Evolutionary conservation across 345 rosid genomes (phyloP), one percentile per base, ranked within the genome.

Genomic region (Dimocarpus longan): DNA sequence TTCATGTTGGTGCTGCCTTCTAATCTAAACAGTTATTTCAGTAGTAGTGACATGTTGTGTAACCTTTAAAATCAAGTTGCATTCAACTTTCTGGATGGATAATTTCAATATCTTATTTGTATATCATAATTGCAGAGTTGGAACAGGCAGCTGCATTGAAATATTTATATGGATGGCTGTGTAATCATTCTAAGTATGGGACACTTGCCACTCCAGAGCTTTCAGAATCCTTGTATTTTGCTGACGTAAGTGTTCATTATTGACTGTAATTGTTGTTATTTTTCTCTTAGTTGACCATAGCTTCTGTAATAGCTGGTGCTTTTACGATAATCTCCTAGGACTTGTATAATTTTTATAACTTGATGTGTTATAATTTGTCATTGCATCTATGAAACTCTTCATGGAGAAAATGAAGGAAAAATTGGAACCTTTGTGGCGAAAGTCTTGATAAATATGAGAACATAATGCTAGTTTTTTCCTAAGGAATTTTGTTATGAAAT

Each of bases 91-190:
- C 52, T 46, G 8, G 12, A 8, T 46, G 12, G 52, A 46, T 10
- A 46, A 11, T 46, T 8, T 68, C 57, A 76, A 59, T 63, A 79
- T 74, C 71, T 69, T 73, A 52, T 19, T 63, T 80, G 43, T 85
- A 24, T 71, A 40, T 82, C 76, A 66, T 73, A 79, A 73, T 63
- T 82, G 82, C 87, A 97, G 98, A 97, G 84, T 80, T 97, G 90
- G 99, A 97, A 88, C 99, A 97, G 86, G 77, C 91, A 85, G 89
- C 98, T 84, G 99, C 99, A 19, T 83, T 97, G 86, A 92, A 92
- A 84, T 97, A 93, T 85, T 84, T 97, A 44, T 88, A 92, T 78
- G 99, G 97, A 75, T 97, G 99, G 99, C 84, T 97, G 46, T 91
- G 73, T 40, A 85, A 94, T 91, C 99, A 97, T 79, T 90, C 98